phyloP scores from a whole-genome alignment of 371 early-diverging fungal species.

The Scutellospora calospora region DNA sequence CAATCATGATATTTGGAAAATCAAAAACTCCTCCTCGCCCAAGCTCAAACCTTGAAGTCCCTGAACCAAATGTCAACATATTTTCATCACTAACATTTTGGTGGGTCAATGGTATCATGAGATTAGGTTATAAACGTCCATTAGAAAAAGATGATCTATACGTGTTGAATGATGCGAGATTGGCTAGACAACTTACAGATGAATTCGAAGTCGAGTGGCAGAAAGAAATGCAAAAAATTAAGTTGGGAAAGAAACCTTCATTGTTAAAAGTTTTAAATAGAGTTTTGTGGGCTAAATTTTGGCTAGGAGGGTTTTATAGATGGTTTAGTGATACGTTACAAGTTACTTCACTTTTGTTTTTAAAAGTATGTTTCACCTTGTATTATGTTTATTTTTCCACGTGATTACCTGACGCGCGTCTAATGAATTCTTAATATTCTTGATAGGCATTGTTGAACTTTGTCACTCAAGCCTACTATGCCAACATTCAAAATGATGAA shows the following conservation, averaged over 20 bases:
- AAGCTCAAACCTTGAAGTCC: conserved; percentile 42
- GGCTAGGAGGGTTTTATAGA: too few species aligned
- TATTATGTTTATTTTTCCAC: conserved; percentile 41
- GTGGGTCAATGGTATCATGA: conserved; percentile 54
- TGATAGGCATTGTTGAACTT: background rate
- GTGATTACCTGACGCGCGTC: conserved; percentile 33
- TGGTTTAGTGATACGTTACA: conserved; percentile 47
- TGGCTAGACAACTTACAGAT: conserved; percentile 46
- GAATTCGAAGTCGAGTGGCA: conserved; percentile 51
- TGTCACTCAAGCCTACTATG: background rate
- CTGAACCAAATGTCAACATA: conserved; percentile 49
- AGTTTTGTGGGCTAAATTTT: conserved; percentile 48
- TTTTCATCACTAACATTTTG: conserved; percentile 50
- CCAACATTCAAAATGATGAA: background rate
- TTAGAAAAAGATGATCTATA: conserved; percentile 57
- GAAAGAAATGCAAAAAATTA: conserved; percentile 33
- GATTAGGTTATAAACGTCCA: conserved; percentile 53
- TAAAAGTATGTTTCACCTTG: conserved; percentile 22
- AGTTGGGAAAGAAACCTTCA: conserved; percentile 45
- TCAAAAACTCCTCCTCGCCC: background rate
- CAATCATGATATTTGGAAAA: background rate
- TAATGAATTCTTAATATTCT: background rate
- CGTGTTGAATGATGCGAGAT: conserved; percentile 48
- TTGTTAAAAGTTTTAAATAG: conserved; percentile 44
- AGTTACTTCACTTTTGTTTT: conserved; percentile 38